phyloP scores from a whole-genome alignment of 768 basidiomycete species.

The Cantharellus anzutake region DNA sequence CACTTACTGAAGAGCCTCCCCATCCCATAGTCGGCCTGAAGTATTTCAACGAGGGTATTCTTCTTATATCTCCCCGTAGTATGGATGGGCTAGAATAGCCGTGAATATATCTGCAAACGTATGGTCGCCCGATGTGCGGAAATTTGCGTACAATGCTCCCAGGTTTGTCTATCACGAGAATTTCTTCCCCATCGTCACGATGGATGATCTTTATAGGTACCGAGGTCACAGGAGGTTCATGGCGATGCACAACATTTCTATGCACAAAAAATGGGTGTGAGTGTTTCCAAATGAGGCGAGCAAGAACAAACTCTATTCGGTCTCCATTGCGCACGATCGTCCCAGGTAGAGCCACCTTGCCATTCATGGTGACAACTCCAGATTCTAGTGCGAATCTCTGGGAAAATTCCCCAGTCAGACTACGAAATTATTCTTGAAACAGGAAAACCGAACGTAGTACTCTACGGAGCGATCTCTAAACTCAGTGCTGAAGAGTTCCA shows the following conservation, averaged over 20 bases:
- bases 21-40: constrained; percentile 68
- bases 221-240: constrained; percentile 87
- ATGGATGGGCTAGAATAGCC: constrained; percentile 59
- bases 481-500: constrained; percentile 87
- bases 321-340: constrained; percentile 75
- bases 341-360: constrained; percentile 60
- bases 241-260: constrained; percentile 87
- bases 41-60: constrained; percentile 74
- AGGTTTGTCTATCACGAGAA: constrained; percentile 91
- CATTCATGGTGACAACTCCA: constrained; percentile 91
- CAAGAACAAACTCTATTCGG: constrained; percentile 53
- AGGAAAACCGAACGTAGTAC: constrained; percentile 58
- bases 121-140: neutral
- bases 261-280: neutral
- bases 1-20: constrained; percentile 66
- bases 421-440: neutral
- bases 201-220: constrained; percentile 63
- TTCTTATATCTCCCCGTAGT: constrained; percentile 78
- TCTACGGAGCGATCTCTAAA: constrained; percentile 88
- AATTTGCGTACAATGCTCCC: constrained; percentile 70
- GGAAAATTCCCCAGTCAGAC: neutral
- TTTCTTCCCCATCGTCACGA: constrained; percentile 58
- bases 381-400: constrained; percentile 64
- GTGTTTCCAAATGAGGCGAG: neutral
- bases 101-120: neutral